These are phyloP conservation scores for Camellia sinensis DNA, from an alignment of 148 eudicot species.

Conservation along the genomic window DNA sequence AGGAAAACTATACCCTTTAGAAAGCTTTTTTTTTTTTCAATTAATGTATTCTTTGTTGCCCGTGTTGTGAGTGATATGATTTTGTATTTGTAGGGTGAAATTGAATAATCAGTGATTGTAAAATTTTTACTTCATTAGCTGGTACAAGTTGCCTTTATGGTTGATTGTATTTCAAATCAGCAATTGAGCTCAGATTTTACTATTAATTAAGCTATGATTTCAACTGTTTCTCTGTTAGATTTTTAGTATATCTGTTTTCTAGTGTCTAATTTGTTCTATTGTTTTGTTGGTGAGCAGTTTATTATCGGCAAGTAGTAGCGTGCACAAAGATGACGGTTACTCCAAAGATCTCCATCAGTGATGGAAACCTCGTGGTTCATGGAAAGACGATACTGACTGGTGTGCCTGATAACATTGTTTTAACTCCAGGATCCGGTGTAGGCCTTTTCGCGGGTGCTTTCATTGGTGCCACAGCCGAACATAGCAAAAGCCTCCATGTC, in stretches of 20 bases:
- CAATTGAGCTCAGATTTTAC: neutral
- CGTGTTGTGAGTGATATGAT: neutral
- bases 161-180: neutral
- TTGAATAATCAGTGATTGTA: no score
- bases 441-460: slow-evolving; percentile 69
- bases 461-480: slow-evolving; percentile 64
- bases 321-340: slow-evolving; percentile 65
- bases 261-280: neutral
- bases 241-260: neutral
- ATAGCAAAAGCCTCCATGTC: slow-evolving; percentile 72
- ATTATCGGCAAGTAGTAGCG: slow-evolving; percentile 20
- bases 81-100: no score
- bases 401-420: slow-evolving; percentile 70
- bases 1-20: no score
- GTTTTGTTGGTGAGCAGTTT: slow-evolving; percentile 19
- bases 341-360: slow-evolving; percentile 53
- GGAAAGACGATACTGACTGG: slow-evolving; percentile 77
- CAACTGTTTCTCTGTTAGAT: neutral
- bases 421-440: slow-evolving; percentile 62
- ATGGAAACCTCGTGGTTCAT: slow-evolving; percentile 77
- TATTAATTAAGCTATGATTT: neutral
- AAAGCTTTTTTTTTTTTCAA: no score
- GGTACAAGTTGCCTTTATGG: neutral
- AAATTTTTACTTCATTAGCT: no score
- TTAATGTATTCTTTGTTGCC: no score